Percentiles rank a stretch among this genome's conserved stretches.
Conservation (phyloP, 805 yeast genomes). For the Metschnikowia arizonensis region DNA sequence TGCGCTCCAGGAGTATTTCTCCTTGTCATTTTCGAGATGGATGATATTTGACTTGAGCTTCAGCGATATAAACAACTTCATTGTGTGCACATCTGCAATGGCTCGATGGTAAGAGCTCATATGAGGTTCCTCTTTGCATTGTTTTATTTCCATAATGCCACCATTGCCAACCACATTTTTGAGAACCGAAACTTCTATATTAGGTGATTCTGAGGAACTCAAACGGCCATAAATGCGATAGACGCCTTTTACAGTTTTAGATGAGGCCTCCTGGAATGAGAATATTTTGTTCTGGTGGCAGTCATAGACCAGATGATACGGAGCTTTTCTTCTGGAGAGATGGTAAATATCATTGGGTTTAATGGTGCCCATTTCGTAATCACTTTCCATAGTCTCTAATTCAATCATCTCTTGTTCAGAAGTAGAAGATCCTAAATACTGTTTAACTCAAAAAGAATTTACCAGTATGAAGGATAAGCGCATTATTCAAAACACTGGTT, state of each 20-base stretch:
- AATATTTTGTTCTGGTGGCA: conserved; percentile 1
- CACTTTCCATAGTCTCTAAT: background rate
- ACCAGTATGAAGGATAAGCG: background rate
- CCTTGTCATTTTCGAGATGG: conserved; percentile 6
- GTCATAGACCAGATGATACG: background rate
- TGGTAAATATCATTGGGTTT: background rate
- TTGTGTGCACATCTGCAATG: background rate
- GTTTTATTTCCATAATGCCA: conserved; percentile 15
- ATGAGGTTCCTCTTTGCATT: background rate
- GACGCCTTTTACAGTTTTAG: background rate
- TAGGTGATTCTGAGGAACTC: background rate
- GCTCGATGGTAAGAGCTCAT: conserved; percentile 3
- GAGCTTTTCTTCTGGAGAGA: background rate
- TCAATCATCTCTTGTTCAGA: background rate
- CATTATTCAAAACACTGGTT: background rate
- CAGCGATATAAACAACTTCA: conserved; percentile 5
- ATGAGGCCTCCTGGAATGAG: background rate
- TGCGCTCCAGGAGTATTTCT: conserved; percentile 10
- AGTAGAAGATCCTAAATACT: background rate
- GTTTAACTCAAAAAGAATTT: background rate
- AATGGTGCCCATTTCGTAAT: background rate
- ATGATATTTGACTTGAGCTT: conserved; percentile 12
- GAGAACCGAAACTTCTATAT: background rate
- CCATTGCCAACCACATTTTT: conserved; percentile 20
- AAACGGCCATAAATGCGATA: conserved; percentile 1